Evolutionary conservation across 2,329 filamentous ascomycete genomes (phyloP), one percentile per base, ranked within the genome.

Genomic region (Beauveria scarabaeidicola): DNA sequence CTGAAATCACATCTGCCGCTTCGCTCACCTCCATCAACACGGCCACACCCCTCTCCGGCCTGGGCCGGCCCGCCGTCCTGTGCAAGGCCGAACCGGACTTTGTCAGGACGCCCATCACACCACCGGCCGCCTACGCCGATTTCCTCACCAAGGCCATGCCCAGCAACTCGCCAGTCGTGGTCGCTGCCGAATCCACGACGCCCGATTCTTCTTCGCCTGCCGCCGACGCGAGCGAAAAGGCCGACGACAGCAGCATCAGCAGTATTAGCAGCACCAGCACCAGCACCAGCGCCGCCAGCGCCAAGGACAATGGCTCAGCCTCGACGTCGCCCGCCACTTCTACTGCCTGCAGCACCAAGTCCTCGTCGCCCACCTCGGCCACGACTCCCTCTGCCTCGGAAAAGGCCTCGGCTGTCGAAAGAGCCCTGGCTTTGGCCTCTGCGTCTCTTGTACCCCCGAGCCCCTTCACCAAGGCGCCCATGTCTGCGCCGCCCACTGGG

Each of bases 71-170:
- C 69, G 36, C 73, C 21, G 13, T 73, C 61, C 66, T 69, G 46
- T 72, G 69, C 64, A 74, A 74, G 63, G 73, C 75, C 9, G 76
- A 74, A 38, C 70, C 76, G 8, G 77, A 78, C 60, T 80, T 82
- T 66, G 83, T 92, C 78, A 93, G 92, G 75, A 97, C 92, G 5
- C 92, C 92, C 52, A 96, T 97, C 72, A 95, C 89, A 55, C 93
- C 93, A 56, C 93, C 93, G 3, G 80, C 83, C 23, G 92, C 93
- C 61, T 97, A 97, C 71, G 88, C 90, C 65, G 91, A 97, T 69
- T 97, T 97, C 70, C 85, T 97, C 63, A 69, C 72, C 55, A 93
- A 91, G 75, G 86, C 87, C 62, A 85, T 95, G 75, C 87, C 87
- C 19, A 79, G 91, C 61, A 84, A 86, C 69, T 91, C 87, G 63